These are phyloP conservation scores for Sporobolomyces roseus DNA, from an alignment of 768 basidiomycete genomes.

Conservation along the genomic window DNA sequence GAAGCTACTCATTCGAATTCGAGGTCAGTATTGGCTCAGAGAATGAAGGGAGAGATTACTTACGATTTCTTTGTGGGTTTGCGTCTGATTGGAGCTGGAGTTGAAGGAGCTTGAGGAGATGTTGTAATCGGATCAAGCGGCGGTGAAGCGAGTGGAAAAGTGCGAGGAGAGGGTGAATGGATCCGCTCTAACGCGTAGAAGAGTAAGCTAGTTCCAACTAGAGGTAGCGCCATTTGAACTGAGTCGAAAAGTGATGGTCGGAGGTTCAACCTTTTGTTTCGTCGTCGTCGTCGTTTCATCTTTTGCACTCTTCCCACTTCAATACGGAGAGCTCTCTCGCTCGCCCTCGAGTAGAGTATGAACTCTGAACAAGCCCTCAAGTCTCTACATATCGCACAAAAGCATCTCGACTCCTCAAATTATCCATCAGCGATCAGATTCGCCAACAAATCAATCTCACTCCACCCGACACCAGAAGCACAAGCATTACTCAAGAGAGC, in stretches of 20 bases:
- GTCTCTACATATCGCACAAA: conserved; percentile 72
- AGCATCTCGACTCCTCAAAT: conserved; percentile 68
- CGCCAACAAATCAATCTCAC: conserved; percentile 75
- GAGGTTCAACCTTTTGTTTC: too few species aligned
- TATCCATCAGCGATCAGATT: conserved; percentile 77
- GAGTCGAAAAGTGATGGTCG: not conserved
- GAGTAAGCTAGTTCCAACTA: conserved; percentile 9
- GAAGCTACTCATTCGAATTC: not conserved
- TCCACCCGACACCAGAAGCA: conserved; percentile 77
- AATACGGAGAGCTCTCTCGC: too few species aligned
- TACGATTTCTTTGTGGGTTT: not conserved
- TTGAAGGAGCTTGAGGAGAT: not conserved
- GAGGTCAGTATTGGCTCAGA: not conserved
- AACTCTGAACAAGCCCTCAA: conserved; percentile 20
- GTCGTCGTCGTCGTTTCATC: too few species aligned
- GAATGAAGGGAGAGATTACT: not conserved
- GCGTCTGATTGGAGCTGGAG: not conserved
- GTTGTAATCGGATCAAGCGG: too few species aligned
- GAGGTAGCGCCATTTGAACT: conserved; percentile 5
- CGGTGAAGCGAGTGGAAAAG: too few species aligned
- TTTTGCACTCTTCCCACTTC: not conserved
- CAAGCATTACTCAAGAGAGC: conserved; percentile 60
- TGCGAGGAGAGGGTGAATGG: not conserved
- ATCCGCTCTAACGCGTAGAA: conserved; percentile 5
- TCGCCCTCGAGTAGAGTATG: conserved; percentile 13